These are phyloP conservation scores for Starmerella floris DNA, from an alignment of 805 yeast species.

Conservation along the genomic window DNA sequence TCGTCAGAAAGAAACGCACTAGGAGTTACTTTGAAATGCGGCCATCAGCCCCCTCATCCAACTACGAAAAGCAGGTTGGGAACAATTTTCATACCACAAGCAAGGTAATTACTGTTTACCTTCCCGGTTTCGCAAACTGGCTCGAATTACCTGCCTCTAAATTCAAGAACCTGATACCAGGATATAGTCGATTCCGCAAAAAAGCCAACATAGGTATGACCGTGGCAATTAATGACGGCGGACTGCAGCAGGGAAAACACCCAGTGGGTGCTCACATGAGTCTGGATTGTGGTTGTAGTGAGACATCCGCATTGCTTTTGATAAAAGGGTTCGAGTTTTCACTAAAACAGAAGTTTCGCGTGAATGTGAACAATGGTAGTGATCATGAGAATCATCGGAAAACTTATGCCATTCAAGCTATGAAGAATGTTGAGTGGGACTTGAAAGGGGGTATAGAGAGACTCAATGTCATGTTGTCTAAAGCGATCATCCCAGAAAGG, in stretches of 20 bases:
- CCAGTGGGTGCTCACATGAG: not conserved
- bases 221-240: not conserved
- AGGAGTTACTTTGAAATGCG: not conserved
- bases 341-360: not conserved
- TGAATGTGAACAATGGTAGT: not conserved
- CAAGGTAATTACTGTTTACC: not conserved
- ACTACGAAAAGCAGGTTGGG: not conserved
- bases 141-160: not conserved
- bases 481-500: not conserved
- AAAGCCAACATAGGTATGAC: not conserved
- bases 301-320: not conserved
- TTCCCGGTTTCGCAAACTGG: not conserved
- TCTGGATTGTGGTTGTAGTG: not conserved
- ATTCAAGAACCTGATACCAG: not conserved
- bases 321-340: not conserved
- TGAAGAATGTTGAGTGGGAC: not conserved
- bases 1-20: not conserved
- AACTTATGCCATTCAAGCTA: not conserved
- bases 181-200: not conserved
- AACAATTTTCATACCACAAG: too few species aligned
- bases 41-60: not conserved
- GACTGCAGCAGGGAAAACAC: not conserved
- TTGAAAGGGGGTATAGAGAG: not conserved
- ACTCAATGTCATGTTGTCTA: not conserved
- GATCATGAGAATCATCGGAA: not conserved